Base-by-base conservation (phyloP, 2,329 filamentous ascomycete species). In the Fusarium brevicatenulatum region DNA sequence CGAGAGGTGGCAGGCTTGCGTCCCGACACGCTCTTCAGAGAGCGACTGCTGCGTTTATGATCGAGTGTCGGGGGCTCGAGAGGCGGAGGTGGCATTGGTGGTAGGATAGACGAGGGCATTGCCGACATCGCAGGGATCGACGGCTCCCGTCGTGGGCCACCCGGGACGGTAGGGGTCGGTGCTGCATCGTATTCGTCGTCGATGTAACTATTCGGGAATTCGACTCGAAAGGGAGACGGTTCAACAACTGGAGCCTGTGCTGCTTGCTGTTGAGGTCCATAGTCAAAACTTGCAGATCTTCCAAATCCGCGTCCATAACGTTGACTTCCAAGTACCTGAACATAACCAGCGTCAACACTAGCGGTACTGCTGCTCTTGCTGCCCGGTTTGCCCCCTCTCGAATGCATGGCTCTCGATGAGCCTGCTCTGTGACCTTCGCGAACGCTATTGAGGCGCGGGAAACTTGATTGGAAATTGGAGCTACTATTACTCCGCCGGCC, bases 121-220 rank as follows among this genome's bases (percentile, higher is more conserved):
- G 81, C 78, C 30, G 86, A 82, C 63, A 84, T 83, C 12, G 81
- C 59, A 67, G 76, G 70, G 53, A 74, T 72, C 61, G 76, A 66
- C 49, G 75, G 54, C 25, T 82, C 77, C 63, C 84, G 84, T 66
- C 94, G 90, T 63, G 95, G 94, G 9, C 95, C 95, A 54, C 88
- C 92, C 39, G 94, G 94, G 40, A 98, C 87, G 34, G 91, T 95
- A 9, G 95, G 95, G 42, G 92, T 95, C 19, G 95, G 95, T 32
- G 95, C 95, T 57, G 94, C 93, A 79, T 96, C 93, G 82, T 92
- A 91, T 76, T 92, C 89, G 75, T 87, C 85, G 72, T 67, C 70
- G 56, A 87, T 82, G 72, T 86, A 86, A 64, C 82, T 83, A 72
- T 84, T 85, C 64, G 85, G 82, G 69, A 86, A 85, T 47, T 89